These are phyloP conservation scores for Lepidopterella palustris DNA, from an alignment of 495 filamentous ascomycete species.

Conservation along the genomic window DNA sequence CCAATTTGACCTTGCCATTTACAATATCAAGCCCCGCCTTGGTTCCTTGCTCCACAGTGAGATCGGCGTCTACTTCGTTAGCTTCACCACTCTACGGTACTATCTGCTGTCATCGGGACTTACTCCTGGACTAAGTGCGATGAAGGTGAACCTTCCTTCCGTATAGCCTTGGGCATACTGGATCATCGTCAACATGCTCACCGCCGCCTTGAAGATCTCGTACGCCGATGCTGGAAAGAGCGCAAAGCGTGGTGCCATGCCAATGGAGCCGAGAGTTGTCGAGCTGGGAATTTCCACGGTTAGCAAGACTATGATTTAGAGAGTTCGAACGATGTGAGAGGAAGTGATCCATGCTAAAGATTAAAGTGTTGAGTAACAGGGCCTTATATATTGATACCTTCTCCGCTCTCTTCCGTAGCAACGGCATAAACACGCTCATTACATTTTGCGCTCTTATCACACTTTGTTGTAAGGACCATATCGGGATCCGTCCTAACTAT, in stretches of 20 bases:
- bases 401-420: conserved; percentile 40
- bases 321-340: background rate
- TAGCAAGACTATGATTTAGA: conserved; percentile 13
- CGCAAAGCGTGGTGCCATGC: conserved; percentile 8
- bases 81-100: background rate
- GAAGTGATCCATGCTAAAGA: background rate
- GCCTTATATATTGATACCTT: conserved; percentile 47
- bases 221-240: conserved; percentile 39
- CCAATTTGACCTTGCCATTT: background rate
- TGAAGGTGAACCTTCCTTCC: conserved; percentile 39
- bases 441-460: conserved; percentile 42
- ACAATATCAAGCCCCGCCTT: background rate
- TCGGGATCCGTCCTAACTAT: conserved; percentile 26
- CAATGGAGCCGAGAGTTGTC: conserved; percentile 3
- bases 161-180: conserved; percentile 43
- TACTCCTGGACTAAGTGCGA: conserved; percentile 25
- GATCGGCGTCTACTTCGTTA: background rate
- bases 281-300: background rate
- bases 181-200: conserved; percentile 47
- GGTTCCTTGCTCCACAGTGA: background rate
- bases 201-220: conserved; percentile 47
- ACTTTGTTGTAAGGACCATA: conserved; percentile 42
- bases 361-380: background rate
- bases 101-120: background rate
- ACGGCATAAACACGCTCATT: conserved; percentile 42